Evolutionary conservation across 2,329 filamentous ascomycete species (phyloP).

Genomic region (Ophiostoma ulmi): DNA sequence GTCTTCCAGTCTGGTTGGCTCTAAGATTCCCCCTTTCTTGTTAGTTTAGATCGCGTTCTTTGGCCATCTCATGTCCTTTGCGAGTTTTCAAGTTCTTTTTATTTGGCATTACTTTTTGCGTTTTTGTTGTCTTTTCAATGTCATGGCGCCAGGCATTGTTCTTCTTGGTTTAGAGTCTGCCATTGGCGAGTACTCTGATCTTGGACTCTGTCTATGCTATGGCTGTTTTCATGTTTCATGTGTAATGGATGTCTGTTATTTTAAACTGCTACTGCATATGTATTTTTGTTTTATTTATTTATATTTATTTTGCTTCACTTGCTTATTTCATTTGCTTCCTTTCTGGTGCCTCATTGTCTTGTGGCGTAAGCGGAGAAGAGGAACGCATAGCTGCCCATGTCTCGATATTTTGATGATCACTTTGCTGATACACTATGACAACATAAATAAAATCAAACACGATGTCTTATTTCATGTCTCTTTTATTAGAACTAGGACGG

Average conservation of each 20-base stretch:
- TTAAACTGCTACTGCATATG: not conserved
- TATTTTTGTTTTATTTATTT: not conserved
- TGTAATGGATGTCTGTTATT: not conserved
- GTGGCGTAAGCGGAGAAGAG: not conserved
- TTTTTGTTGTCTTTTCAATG: not conserved
- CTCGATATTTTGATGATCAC: not conserved
- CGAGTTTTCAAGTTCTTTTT: not conserved
- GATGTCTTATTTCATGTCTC: not conserved
- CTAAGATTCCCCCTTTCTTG: conserved; percentile 22
- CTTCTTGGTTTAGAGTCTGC: not conserved
- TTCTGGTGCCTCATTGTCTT: not conserved
- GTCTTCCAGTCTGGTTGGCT: conserved; percentile 4
- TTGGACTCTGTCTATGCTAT: not conserved
- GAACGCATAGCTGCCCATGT: not conserved
- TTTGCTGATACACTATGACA: not conserved
- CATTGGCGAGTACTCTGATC: not conserved
- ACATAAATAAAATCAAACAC: not conserved
- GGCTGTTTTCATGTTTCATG: not conserved
- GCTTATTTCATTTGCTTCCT: not conserved
- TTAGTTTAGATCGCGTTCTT: conserved; percentile 17
- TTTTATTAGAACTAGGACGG: not conserved
- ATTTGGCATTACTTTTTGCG: not conserved
- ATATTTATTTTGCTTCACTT: not conserved
- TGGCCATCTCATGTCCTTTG: conserved; percentile 5
- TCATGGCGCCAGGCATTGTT: not conserved